Percentiles rank a stretch among this genome's conserved stretches.
Evolutionary conservation across 148 eudicot genomes (phyloP).

Genomic region (Chenopodium album): DNA sequence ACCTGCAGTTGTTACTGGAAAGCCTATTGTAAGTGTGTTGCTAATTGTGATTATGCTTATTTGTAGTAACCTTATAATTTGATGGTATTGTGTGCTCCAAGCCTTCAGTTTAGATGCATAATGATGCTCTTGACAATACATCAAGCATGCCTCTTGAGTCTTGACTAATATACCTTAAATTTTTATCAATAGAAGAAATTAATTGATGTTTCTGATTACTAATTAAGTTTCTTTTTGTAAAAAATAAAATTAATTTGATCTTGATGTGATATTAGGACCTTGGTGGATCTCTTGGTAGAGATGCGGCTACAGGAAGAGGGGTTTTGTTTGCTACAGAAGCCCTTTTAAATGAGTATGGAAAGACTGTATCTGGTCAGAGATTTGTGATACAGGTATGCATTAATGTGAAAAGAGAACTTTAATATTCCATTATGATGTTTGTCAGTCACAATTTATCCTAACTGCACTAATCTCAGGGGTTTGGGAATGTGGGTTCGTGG

Average conservation of each 20-base stretch:
- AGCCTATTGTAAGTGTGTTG: conserved; percentile 74
- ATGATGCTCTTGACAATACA: neutral
- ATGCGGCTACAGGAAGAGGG: conserved; percentile 98
- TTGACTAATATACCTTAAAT: neutral
- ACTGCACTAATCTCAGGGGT: conserved; percentile 55
- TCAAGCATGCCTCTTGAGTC: neutral
- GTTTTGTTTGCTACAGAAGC: conserved; percentile 94
- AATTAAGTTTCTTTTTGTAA: neutral
- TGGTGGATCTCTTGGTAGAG: conserved; percentile 98
- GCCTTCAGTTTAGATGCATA: too few species aligned
- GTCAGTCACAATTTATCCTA: conserved; percentile 3
- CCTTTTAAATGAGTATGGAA: conserved; percentile 76
- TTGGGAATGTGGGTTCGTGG: conserved; percentile 97
- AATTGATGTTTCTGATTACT: neutral
- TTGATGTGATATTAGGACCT: conserved; percentile 60
- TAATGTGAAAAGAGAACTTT: neutral
- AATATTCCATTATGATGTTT: neutral
- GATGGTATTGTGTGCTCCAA: neutral
- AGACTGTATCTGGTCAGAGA: conserved; percentile 85
- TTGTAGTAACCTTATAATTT: neutral
- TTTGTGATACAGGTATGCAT: conserved; percentile 74
- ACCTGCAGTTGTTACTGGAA: conserved; percentile 98
- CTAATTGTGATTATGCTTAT: neutral
- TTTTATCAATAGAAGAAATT: neutral
- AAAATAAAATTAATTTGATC: neutral